Base-by-base conservation (phyloP, 1,284 basidiomycete species). In the Pseudozyma tsukubaensis region DNA sequence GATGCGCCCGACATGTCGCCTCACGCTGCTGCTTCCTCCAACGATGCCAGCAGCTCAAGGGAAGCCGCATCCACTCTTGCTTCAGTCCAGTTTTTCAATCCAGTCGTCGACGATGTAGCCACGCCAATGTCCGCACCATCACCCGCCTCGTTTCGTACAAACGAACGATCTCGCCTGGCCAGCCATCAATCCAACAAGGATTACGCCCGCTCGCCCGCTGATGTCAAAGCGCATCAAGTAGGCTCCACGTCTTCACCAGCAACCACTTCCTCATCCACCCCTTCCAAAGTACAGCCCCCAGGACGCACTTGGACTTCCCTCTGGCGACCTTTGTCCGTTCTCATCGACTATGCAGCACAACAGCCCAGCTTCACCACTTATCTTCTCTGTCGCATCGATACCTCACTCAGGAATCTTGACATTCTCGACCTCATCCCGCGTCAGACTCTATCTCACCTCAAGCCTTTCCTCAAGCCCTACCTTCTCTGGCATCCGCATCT, bases 1-100 rank as follows among this genome's bases (percentile, higher is more conserved):
- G 64, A 72, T 39, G 44, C 50, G 14, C 18, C 60, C 29, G 57
- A 60, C 45, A 45, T 50, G 52, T 67, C 64, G 16, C 59, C 70
- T 21, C 63, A 57, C 39, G 59, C 13, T 9, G 18, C 43, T 18
- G 51, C 53, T 7, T 60, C 57, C 29, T 72, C 60, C 54, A 59
- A 51, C 40, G 57, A 72, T 36, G 60, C 64, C 2, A 14, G 39
- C 29, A 67, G 60, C 48, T 53, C 59, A 21, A 53, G 58, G 42
- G 62, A 74, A 35, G 60, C 66, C 13, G 59, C 62, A 19, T 66
- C 61, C 29, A 66, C 66, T 1, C 56, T 74, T 8, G 72, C 66
- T 13, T 74, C 72, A 14, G 66, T 74, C 19, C 72, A 74, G 21
- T 74, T 74, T 56, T 74, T 74, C 66, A 69, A 74, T 29, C 72